Conservation (phyloP, 108 stramenopile species). For the Schizochytrium sp. region DNA sequence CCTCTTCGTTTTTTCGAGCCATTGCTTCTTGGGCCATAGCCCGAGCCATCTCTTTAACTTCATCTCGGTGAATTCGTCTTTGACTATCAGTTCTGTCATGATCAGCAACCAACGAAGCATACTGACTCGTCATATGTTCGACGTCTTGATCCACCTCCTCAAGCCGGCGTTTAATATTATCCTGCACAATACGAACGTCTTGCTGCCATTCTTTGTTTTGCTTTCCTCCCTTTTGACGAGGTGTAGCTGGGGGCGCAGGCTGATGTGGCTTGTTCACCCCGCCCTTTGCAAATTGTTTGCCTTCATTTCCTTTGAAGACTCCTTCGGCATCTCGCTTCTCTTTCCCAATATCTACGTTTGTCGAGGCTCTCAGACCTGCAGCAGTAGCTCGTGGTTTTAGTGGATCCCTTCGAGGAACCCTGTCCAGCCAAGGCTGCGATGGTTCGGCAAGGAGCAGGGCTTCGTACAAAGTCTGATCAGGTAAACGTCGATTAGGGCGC, state of each 20-base stretch:
- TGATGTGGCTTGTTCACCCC: too few relatives aligned
- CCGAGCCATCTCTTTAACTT: neutral
- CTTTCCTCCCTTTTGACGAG: neutral
- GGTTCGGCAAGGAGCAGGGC: neutral
- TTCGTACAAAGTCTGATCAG: conserved; percentile 24
- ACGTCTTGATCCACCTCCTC: too few relatives aligned
- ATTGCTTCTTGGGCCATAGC: neutral
- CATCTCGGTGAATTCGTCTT: neutral
- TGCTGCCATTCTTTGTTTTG: too few relatives aligned
- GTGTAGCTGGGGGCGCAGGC: neutral
- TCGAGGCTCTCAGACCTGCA: neutral
- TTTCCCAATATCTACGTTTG: neutral
- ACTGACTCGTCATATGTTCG: too few relatives aligned
- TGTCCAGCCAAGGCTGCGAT: conserved; percentile 10
- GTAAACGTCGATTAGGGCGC: neutral
- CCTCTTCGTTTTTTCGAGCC: neutral
- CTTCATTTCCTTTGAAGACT: neutral
- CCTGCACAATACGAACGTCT: too few relatives aligned
- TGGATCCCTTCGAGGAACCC: neutral
- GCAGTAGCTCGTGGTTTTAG: neutral
- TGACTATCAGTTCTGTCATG: neutral
- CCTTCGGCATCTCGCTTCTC: neutral
- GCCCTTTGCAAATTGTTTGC: too few relatives aligned
- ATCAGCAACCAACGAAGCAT: too few relatives aligned
- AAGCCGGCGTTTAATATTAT: too few relatives aligned